Conservation (phyloP, 495 filamentous ascomycete species). For the Trichoderma virens region DNA sequence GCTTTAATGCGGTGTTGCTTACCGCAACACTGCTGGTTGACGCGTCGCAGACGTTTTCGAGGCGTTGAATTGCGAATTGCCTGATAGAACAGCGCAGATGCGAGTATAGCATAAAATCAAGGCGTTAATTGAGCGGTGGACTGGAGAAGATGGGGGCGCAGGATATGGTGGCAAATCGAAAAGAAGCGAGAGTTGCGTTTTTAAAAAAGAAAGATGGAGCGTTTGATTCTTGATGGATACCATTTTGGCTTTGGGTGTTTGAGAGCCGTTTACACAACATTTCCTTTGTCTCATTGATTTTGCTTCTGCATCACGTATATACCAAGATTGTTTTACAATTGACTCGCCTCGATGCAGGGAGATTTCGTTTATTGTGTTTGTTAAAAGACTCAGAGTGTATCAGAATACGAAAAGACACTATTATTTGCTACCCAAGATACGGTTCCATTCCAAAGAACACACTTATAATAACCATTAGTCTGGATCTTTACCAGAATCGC, state of each 20-base stretch:
- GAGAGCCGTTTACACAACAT: too few species aligned
- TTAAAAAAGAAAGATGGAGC: background rate
- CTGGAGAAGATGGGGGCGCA: background rate
- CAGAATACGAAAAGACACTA: background rate
- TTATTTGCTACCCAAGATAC: background rate
- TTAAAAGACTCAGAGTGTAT: background rate
- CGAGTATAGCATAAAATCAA: too few species aligned
- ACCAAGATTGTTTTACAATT: background rate
- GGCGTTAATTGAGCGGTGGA: too few species aligned
- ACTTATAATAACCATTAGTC: background rate
- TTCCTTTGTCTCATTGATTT: background rate
- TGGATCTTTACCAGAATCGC: background rate
- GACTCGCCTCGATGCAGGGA: too few species aligned
- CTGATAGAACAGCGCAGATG: background rate
- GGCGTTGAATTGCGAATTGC: background rate
- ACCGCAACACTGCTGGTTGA: constrained; percentile 46
- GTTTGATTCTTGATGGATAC: background rate
- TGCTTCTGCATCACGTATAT: background rate
- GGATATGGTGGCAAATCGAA: background rate
- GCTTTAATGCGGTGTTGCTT: constrained; percentile 70
- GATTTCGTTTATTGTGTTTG: too few species aligned
- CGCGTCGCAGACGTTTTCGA: constrained; percentile 11
- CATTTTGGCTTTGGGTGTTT: background rate
- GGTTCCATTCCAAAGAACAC: background rate
- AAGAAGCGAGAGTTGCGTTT: background rate